Evolutionary conservation across 2,329 filamentous ascomycete species (phyloP), one percentile per base, ranked within the genome.

Genomic region (Bipolaris sorokiniana): DNA sequence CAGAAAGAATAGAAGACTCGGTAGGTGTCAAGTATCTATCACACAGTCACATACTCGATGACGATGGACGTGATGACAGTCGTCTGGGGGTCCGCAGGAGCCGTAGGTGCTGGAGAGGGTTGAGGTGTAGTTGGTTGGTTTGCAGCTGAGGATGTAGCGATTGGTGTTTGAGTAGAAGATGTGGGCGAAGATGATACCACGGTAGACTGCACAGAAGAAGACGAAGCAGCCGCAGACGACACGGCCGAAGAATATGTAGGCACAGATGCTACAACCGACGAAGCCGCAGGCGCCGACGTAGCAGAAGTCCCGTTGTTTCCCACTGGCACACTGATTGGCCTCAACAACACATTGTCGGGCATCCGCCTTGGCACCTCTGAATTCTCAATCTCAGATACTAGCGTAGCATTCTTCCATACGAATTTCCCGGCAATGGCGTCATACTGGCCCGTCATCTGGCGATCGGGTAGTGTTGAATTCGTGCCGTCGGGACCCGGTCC

Each of bases 11-110:
- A 10, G 28, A 31, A 31, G 28, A 31, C 10, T 31, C 4, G 28
- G 10, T 10, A 4, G 10, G 44, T 26, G n/a, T 7, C 40, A 26
- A 10, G 13, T 26, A 15, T n/a, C 40, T 42, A 42, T 4, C 6
- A n/a, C 9, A 65, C 56, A 0, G 63, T 67, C 11, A 62, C 58
- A 31, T 66, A 67, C 58, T 65, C 54, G 28, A 61, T 41, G 18
- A 66, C 26, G 3, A 65, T 16, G 0, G 65, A 66, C 2, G 65
- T 67, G 26, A 67, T 51, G 11, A 59, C 48, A 11, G 54, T 54
- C 5, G 64, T 67, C 1, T 33, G 48, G 9, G 55, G 64, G 11
- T 49, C 55, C 22, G 60, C 54, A 0, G 54, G 44, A 15, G 50
- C 31, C 7, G 48, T 48, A 7, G 60, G 54, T 9, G 37, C 37